phyloP scores from a whole-genome alignment of 2,329 filamentous ascomycete species.

The Botryotinia narcissicola region DNA sequence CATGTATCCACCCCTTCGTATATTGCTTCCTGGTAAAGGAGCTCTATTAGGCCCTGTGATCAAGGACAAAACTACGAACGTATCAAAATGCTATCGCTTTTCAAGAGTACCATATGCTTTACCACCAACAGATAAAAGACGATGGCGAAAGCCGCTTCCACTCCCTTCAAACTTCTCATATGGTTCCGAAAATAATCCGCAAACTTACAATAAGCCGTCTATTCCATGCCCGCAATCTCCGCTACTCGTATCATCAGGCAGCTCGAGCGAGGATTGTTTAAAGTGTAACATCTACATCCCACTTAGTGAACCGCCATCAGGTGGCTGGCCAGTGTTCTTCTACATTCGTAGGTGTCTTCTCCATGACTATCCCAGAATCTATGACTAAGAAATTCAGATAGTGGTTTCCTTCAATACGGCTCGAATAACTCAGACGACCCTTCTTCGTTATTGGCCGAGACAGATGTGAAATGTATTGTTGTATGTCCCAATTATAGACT shows the following conservation, averaged over 20 bases:
- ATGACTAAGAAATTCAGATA: slow-evolving; percentile 41
- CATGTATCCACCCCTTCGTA: not conserved
- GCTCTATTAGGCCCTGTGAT: not conserved
- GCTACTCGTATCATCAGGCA: not conserved
- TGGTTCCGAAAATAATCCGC: not conserved
- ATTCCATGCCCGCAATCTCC: slow-evolving; percentile 9
- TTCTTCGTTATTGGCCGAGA: slow-evolving; percentile 62
- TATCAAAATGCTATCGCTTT: slow-evolving; percentile 44
- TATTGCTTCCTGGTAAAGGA: slow-evolving; percentile 5
- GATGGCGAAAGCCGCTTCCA: slow-evolving; percentile 9
- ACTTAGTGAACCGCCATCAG: not conserved
- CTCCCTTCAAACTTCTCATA: slow-evolving; percentile 11
- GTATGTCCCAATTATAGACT: slow-evolving; percentile 57
- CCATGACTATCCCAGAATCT: not conserved
- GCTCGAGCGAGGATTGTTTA: slow-evolving; percentile 17
- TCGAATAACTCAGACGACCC: slow-evolving; percentile 39
- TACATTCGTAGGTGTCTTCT: slow-evolving; percentile 16
- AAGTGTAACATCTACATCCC: slow-evolving; percentile 19
- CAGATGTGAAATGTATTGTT: slow-evolving; percentile 55
- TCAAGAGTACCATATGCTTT: slow-evolving; percentile 15
- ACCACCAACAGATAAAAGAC: slow-evolving; percentile 13
- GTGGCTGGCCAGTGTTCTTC: slow-evolving; percentile 18
- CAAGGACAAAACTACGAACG: not conserved
- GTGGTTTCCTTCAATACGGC: slow-evolving; percentile 43
- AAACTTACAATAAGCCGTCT: not conserved